Evolutionary conservation across 2,329 filamentous ascomycete genomes (phyloP), one percentile per base, ranked within the genome.

Genomic region (Fonsecaea nubica): DNA sequence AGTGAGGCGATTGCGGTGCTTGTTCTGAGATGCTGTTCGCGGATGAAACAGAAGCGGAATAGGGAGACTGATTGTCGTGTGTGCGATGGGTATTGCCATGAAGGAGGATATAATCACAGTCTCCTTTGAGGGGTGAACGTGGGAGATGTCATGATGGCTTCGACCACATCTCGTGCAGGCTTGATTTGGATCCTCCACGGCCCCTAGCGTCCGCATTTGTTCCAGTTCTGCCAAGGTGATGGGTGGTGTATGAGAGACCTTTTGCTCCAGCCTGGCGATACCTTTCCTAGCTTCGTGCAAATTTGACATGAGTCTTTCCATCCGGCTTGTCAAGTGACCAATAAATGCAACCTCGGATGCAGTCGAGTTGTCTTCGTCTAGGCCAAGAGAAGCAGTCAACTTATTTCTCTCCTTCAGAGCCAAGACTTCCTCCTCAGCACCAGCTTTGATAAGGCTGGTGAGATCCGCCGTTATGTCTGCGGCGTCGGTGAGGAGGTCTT

Each of bases 11-110:
- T 25, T 50, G 18, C 45, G 45, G 45, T 21, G 18, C 12, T 25
- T 50, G 45, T 50, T 9, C 18, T 50, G 45, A 50, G 45, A 25
- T 50, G 21, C 18, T 50, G 45, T 50, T 7, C 45, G 45, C 2
- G 65, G 64, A 40, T 65, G 66, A 59, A 71, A 71, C 15, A 71
- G 59, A 9, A 69, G 58, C 8, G 69, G 69, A n/a, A 71, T 55
- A 2, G 90, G 90, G n/a, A 92, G 89, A 58, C 79, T 79, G 71
- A 82, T 77, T 38, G 76, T 71, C 53, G 82, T 83, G 62, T 84
- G 84, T 38, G 80, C 78, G 42, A 88, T 81, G 48, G 83, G 76
- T 42, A 87, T 4, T n/a, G n/a, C 58, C 45, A 52, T 74, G 18
- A 78, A 77, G 65, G 85, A 82, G 25, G 80, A 78, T 64, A 86